Base-by-base conservation (phyloP, 768 basidiomycete genomes). In the Leccinum incarnatum region DNA sequence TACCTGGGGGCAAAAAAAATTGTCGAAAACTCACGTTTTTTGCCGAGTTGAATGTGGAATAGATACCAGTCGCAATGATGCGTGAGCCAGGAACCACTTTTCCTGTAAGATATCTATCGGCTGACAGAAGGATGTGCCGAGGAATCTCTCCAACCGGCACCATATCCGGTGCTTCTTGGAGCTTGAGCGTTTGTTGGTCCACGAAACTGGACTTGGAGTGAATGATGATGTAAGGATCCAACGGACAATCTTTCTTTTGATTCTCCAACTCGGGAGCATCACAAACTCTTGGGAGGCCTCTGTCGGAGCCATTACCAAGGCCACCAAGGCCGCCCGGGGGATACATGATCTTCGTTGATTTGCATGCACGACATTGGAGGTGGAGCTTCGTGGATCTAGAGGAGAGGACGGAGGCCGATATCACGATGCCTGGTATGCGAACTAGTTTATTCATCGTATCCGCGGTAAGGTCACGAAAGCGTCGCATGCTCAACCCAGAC, bases 101-200 rank as follows among this genome's bases (percentile, higher is more conserved):
- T 0, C 93, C 94, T 0, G 95, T 93, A 55, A 98, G 79, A 68
- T 94, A 88, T 72, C 96, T 80, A 72, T 99, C 97, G 5, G 86
- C 86, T 29, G 92, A 95, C 25, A 99, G 78, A 53, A 96, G 81
- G 82, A 99, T 94, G 70, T 98, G 97, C 51, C 95, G 77, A 9
- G 97, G 97, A 45, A 99, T 79, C 70, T 99, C 97, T 81, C 97
- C 97, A 25, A 98, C 95, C 0, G 97, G 97, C 1, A 99, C 97
- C 93, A 98, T 97, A 72, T 99, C 97, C 0, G 97, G 97, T 17
- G 96, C 95, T 74, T 99, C 97, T 74, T 99, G 97, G 12, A 99
- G 83, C 72, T 99, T 99, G 65, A 99, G 81, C 11, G 85, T 91
- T 74, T 99, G 97, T 65, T 97, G 95, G 70, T 99, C 97, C 8